Base-by-base conservation (phyloP, 345 rosid species). In the Citrus trifoliata region DNA sequence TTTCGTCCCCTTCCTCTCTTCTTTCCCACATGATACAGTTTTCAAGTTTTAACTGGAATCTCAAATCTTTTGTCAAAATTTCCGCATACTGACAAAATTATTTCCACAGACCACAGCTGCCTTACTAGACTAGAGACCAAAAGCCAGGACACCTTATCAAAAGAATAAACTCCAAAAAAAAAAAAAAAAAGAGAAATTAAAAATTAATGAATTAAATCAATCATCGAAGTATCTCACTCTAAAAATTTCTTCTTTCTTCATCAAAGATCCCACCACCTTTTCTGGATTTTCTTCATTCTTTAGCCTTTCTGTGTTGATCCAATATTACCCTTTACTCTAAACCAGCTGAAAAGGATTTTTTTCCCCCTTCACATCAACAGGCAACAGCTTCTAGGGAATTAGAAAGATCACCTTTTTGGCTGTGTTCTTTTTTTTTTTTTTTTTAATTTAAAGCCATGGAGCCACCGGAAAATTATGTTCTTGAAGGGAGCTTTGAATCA, bases 361-460 rank as follows among this genome's bases (percentile, higher is more conserved):
- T 12, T 6, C 2, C 9, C 40, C 32, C 70, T 64, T 68, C 40
- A 76, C 40, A 3, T 10, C 13, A 66, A 21, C 14, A 35, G 25
- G 14, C 9, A 21, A 21, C 14, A 66, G 46, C 38, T 0, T 10
- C 70, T 73, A 74, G 32, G 61, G 46, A 59, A 24, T 53, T 51
- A 42, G 73, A 30, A 66, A 73, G 58, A 66, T 33, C 46, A 40
- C 62, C 83, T 59, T 74, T 40, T n/a, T 46, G 74, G 63, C 22
- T 55, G 40, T 37, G 9, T 37, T 56, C 71, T 66, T 75, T 16
- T 73, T 56, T 74, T 70, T 75, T 16, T 73, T 71, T 72, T 56
- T 38, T 63, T 27, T 60, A 10, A 35, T 22, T 42, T 48, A 40
- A 68, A 21, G 40, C 64, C 64, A 93, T 93, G 98, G 97, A 90